Evolutionary conservation across 2,329 filamentous ascomycete genomes (phyloP).

Genomic region (Endothia cerciana): DNA sequence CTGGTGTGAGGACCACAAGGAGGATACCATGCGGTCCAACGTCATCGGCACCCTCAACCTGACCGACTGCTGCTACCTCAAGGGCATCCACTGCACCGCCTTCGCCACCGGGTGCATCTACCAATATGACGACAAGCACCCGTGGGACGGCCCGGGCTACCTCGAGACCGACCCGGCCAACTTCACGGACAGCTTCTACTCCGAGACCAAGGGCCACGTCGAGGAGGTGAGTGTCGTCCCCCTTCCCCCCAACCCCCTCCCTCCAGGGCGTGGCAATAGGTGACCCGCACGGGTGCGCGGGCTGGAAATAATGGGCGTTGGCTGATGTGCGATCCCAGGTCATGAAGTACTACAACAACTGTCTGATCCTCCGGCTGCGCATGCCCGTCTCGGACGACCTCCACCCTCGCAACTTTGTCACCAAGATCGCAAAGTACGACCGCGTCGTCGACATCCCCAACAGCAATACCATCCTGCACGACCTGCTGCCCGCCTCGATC

Average conservation of each 20-base stretch:
- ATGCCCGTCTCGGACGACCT: constrained; percentile 73
- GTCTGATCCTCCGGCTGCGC: constrained; percentile 66
- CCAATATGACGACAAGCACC: constrained; percentile 63
- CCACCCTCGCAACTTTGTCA: constrained; percentile 69
- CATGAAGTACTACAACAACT: constrained; percentile 64
- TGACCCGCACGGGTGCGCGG: no score
- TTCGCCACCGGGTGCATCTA: constrained; percentile 72
- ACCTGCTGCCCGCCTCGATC: constrained; percentile 65
- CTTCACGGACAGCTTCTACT: constrained; percentile 71
- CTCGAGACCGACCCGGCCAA: constrained; percentile 66
- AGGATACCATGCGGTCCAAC: constrained; percentile 69
- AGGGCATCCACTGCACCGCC: constrained; percentile 65
- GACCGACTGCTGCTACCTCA: constrained; percentile 62
- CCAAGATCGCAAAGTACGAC: constrained; percentile 69
- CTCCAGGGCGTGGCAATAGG: no score
- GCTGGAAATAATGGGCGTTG: neutral
- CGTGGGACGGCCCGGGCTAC: constrained; percentile 63
- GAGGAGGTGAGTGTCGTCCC: constrained; percentile 56
- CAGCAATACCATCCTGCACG: constrained; percentile 68
- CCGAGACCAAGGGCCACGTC: constrained; percentile 66
- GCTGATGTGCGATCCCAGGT: constrained; percentile 45
- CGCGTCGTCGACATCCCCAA: constrained; percentile 70
- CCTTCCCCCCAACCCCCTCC: constrained; percentile 4
- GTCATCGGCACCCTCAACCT: constrained; percentile 68
- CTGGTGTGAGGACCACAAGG: constrained; percentile 73